These are phyloP conservation scores for Venturiaceae sp. DNA, from an alignment of 2,329 filamentous ascomycete genomes.

Conservation along the genomic window DNA sequence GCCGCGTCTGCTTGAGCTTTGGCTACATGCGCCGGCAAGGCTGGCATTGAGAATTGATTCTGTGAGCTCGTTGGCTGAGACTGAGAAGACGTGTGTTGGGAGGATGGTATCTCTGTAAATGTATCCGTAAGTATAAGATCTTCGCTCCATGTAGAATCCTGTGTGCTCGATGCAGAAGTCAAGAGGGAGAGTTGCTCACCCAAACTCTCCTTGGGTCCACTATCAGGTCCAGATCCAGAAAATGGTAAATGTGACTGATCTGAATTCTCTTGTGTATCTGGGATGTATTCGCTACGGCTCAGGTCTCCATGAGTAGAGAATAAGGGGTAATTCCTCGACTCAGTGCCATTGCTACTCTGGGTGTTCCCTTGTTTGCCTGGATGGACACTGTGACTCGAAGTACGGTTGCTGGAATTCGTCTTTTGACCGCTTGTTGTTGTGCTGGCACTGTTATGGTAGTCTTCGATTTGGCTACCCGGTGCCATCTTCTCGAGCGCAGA, in stretches of 20 bases:
- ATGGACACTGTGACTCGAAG: conserved; percentile 17
- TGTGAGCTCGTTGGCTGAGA: neutral
- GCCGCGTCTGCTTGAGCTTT: conserved; percentile 17
- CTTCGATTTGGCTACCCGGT: conserved; percentile 45
- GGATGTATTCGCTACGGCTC: conserved; percentile 47
- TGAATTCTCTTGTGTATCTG: conserved; percentile 45
- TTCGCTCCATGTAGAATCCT: neutral
- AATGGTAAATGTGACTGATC: no score
- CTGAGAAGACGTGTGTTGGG: conserved; percentile 27
- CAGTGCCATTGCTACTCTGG: conserved; percentile 59
- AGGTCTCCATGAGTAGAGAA: conserved; percentile 41
- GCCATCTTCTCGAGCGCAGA: conserved; percentile 52
- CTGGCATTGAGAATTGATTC: conserved; percentile 11
- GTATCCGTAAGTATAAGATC: neutral
- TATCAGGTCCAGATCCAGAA: neutral
- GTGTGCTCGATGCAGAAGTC: neutral
- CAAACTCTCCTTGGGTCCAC: neutral
- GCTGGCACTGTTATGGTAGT: conserved; percentile 77
- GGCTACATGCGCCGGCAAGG: conserved; percentile 7
- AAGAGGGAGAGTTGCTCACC: neutral
- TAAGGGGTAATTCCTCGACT: conserved; percentile 41
- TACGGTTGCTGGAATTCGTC: conserved; percentile 41
- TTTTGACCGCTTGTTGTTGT: conserved; percentile 77
- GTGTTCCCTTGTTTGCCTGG: conserved; percentile 43
- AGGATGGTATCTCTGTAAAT: conserved; percentile 1